A percentile compares a stretch with the other conserved stretches of the same genome.
Evolutionary conservation across 148 eudicot species (phyloP).

Genomic region (Vaccinium corymbosum): DNA sequence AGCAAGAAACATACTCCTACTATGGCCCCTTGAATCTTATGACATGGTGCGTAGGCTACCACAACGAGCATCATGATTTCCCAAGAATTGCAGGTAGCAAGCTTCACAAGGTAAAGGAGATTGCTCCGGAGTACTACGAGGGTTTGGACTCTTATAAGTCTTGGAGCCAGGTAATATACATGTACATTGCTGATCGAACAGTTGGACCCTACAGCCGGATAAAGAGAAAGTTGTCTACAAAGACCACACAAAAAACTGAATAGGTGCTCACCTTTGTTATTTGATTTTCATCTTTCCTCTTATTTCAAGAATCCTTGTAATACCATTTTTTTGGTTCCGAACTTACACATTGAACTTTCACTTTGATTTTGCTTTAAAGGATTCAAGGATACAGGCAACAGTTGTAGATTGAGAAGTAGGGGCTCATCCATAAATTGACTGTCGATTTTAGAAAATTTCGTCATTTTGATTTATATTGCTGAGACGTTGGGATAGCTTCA

Average conservation of each 20-base stretch:
- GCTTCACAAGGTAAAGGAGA: slow-evolving; percentile 64
- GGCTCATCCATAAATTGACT: not conserved
- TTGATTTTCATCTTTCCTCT: not conserved
- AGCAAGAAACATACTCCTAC: slow-evolving; percentile 83
- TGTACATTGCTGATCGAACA: slow-evolving; percentile 65
- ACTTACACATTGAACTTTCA: not conserved
- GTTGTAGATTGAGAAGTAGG: not conserved
- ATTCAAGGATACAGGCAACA: not conserved
- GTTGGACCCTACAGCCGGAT: slow-evolving; percentile 82
- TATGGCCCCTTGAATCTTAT: slow-evolving; percentile 69
- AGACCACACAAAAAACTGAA: not conserved
- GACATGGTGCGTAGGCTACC: slow-evolving; percentile 95
- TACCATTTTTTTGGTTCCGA: not conserved
- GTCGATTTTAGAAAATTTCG: not conserved
- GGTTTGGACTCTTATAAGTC: slow-evolving; percentile 60
- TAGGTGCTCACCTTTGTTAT: not conserved
- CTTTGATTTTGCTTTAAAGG: not conserved
- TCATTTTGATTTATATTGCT: not conserved
- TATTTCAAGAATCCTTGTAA: not conserved
- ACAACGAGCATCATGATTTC: slow-evolving; percentile 95
- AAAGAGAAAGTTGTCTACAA: slow-evolving; percentile 54
- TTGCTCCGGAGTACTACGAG: slow-evolving; percentile 27
- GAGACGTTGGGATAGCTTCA: not conserved
- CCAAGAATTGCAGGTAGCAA: slow-evolving; percentile 77
- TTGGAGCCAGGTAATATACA: slow-evolving; percentile 82